phyloP scores from a whole-genome alignment of 2,329 filamentous ascomycete species.

The Hymenoscyphus occultus region DNA sequence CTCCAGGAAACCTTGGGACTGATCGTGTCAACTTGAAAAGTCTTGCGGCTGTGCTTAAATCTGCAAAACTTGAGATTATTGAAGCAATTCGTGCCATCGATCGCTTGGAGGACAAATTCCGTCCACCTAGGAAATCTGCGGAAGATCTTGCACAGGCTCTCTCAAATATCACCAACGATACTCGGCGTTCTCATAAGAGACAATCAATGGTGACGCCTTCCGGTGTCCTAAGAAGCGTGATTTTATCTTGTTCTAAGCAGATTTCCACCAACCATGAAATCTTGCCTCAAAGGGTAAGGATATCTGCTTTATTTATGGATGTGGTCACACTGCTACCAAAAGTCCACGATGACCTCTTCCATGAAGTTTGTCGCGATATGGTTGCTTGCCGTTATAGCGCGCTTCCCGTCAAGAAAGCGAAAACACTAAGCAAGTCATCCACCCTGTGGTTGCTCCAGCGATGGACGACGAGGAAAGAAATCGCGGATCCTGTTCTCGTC shows the following conservation, averaged over 20 bases:
- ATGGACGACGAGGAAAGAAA: not conserved
- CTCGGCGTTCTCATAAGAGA: not conserved
- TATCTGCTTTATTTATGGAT: not conserved
- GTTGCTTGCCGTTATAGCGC: constrained; percentile 14
- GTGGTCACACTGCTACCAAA: not conserved
- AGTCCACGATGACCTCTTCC: not conserved
- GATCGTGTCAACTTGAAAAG: not conserved
- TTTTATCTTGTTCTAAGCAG: constrained; percentile 3
- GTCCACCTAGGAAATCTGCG: constrained; percentile 8
- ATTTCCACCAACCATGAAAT: not conserved
- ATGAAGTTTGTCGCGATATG: not conserved
- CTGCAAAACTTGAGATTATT: not conserved
- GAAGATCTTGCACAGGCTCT: constrained; percentile 21
- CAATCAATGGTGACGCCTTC: not conserved
- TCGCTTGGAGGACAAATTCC: constrained; percentile 4
- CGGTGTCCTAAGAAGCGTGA: constrained; percentile 10
- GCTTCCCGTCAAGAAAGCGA: not conserved
- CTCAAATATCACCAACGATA: constrained; percentile 1
- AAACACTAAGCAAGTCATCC: not conserved
- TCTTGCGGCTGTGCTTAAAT: not conserved
- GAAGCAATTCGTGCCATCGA: constrained; percentile 8
- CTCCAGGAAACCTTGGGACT: not conserved
- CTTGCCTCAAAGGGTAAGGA: not conserved
- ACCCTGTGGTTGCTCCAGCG: not conserved
- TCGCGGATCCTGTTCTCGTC: not conserved